A percentile compares a stretch with the other conserved stretches of the same genome.
Evolutionary conservation across 495 filamentous ascomycete species (phyloP).

Genomic region (Jackrogersella multiformis): DNA sequence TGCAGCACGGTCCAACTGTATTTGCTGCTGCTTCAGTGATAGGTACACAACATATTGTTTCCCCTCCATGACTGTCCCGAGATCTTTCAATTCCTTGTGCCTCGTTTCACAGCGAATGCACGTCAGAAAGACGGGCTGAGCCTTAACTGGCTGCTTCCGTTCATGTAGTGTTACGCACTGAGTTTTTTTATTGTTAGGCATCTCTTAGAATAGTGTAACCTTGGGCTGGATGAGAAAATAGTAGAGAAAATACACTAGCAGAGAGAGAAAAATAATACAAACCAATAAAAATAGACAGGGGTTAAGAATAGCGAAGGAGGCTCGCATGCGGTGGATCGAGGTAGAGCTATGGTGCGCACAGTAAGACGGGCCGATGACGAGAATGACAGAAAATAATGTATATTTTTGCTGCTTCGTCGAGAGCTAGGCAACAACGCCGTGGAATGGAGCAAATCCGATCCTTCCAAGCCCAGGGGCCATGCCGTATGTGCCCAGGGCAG

Average conservation of each 20-base stretch:
- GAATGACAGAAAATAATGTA: constrained; percentile 5
- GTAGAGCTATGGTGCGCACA: constrained; percentile 7
- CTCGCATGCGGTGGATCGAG: not conserved
- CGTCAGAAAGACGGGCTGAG: constrained; percentile 33
- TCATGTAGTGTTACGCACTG: constrained; percentile 23
- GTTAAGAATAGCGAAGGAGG: not conserved
- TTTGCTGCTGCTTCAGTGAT: constrained; percentile 15
- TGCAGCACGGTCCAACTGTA: constrained; percentile 1
- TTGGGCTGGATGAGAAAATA: not conserved
- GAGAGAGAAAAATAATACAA: no score
- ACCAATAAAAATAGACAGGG: constrained; percentile 21
- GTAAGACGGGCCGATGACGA: constrained; percentile 8
- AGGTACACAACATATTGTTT: constrained; percentile 13
- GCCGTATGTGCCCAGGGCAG: constrained; percentile 1
- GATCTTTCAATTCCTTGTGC: constrained; percentile 20
- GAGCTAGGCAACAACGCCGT: constrained; percentile 9
- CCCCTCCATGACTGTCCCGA: not conserved
- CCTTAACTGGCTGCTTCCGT: constrained; percentile 3
- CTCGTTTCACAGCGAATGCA: constrained; percentile 24
- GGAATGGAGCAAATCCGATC: constrained; percentile 4
- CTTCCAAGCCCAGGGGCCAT: constrained; percentile 14
- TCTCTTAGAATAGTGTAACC: constrained; percentile 2
- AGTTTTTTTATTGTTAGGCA: constrained; percentile 16
- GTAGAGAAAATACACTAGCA: not conserved
- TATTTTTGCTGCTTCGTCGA: constrained; percentile 24